Evolutionary conservation across 1,284 basidiomycete genomes (phyloP).

Genomic region (Dichomitus squalens): DNA sequence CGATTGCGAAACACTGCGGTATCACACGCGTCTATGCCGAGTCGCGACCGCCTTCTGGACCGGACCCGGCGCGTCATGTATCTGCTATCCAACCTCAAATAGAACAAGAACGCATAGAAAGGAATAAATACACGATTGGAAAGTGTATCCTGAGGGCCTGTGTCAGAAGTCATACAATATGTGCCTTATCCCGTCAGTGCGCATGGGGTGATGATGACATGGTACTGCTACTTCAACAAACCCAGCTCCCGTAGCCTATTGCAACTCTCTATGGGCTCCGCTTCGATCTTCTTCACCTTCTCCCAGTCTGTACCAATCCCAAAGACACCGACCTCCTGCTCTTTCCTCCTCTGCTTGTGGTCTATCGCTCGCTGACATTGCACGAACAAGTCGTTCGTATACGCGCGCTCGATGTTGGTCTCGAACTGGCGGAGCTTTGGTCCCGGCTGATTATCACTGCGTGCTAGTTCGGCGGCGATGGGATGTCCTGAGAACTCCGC

Average conservation of each 20-base stretch:
- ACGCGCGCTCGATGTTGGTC: constrained; percentile 68
- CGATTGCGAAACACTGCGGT: not conserved
- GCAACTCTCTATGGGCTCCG: constrained; percentile 71
- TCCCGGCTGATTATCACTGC: constrained; percentile 47
- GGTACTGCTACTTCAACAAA: constrained; percentile 37
- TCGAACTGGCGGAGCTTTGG: constrained; percentile 58
- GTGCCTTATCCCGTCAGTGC: not conserved
- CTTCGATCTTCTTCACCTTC: constrained; percentile 70
- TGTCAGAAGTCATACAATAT: not conserved
- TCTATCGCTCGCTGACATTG: constrained; percentile 72
- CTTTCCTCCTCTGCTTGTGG: constrained; percentile 64
- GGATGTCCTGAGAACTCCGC: constrained; percentile 81
- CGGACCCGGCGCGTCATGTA: constrained; percentile 11
- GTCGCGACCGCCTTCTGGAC: constrained; percentile 23
- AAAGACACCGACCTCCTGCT: constrained; percentile 82
- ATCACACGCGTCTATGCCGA: not conserved
- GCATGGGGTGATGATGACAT: not conserved
- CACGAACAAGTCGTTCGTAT: constrained; percentile 68
- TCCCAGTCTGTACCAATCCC: constrained; percentile 90
- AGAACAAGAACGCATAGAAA: constrained; percentile 11
- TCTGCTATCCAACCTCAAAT: not conserved
- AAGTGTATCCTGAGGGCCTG: constrained; percentile 3
- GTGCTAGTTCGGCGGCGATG: constrained; percentile 70
- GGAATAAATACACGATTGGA: constrained; percentile 23
- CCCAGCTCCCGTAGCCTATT: constrained; percentile 70